Conservation (phyloP, 2,329 filamentous ascomycete species). For the Xylariaceae sp. region DNA sequence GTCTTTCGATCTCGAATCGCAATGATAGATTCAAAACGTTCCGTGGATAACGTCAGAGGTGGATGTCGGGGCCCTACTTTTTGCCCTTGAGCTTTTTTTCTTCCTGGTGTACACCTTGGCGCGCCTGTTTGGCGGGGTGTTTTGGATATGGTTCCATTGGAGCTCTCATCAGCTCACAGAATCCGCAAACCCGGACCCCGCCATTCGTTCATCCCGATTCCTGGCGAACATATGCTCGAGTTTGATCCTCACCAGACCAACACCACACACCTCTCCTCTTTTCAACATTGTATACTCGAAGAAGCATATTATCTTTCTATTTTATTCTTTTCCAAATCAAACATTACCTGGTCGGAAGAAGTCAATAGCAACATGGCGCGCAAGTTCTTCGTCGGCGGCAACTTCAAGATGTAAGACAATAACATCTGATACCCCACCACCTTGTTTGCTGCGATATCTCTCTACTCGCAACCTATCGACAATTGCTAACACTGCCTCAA, state of each 20-base stretch:
- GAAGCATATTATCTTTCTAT: not conserved
- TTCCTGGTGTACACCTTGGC: not conserved
- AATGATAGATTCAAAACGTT: too few relatives aligned
- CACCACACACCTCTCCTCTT: not conserved
- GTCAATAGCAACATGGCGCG: conserved; percentile 70
- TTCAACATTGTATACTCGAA: not conserved
- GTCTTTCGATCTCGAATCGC: too few relatives aligned
- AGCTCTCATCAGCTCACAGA: not conserved
- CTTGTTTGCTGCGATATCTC: conserved; percentile 13
- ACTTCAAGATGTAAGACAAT: conserved; percentile 99
- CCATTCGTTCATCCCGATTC: not conserved
- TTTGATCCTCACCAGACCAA: conserved; percentile 9
- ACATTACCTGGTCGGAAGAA: not conserved
- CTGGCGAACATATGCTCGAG: conserved; percentile 1
- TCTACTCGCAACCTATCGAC: not conserved
- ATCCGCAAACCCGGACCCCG: not conserved
- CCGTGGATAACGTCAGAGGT: too few relatives aligned
- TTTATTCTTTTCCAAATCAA: not conserved
- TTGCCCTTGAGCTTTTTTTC: not conserved
- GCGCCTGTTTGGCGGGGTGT: conserved; percentile 4
- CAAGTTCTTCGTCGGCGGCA: conserved; percentile 96
- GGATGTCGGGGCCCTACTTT: not conserved
- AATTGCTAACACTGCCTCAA: conserved; percentile 14
- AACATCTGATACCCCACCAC: not conserved
- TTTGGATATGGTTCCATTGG: not conserved